These are phyloP conservation scores for Coccomyxa sp. DNA, from an alignment of 139 green algal species.

Conservation along the genomic window DNA sequence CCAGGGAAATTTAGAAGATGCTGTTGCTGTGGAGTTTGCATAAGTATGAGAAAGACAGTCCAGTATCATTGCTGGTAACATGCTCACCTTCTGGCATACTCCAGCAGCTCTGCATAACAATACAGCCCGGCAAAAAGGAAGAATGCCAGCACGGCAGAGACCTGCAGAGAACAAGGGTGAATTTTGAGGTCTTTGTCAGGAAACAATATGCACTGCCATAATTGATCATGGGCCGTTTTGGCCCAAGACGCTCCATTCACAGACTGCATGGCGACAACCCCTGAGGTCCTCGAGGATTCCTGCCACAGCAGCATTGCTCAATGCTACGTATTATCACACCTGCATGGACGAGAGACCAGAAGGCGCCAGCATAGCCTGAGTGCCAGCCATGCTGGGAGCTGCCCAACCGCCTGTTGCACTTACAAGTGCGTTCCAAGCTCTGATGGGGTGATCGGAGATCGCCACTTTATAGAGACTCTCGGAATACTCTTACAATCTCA, in stretches of 20 bases:
- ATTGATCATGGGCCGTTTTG: not conserved
- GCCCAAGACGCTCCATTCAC: not conserved
- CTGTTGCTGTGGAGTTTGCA: not conserved
- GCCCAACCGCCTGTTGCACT: not conserved
- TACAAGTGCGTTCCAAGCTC: not conserved
- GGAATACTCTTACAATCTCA: too few relatives aligned
- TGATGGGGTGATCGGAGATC: not conserved
- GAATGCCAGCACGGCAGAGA: slow-evolving; percentile 14
- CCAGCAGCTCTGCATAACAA: slow-evolving; percentile 20
- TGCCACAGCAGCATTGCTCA: not conserved
- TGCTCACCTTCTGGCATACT: not conserved
- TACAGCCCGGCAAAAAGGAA: slow-evolving; percentile 7
- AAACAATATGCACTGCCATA: not conserved
- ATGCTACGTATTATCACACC: not conserved
- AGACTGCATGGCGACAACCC: not conserved
- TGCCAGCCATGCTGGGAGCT: not conserved
- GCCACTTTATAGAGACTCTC: not conserved
- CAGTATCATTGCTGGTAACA: not conserved
- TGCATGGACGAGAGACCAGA: not conserved
- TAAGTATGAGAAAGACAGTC: not conserved
- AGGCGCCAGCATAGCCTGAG: not conserved
- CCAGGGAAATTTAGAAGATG: not conserved
- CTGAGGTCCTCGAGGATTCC: not conserved
- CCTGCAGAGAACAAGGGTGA: slow-evolving; percentile 6
- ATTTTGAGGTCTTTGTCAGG: not conserved